Percentiles rank a stretch among this genome's conserved stretches.
Conservation (phyloP, 805 yeast species). For the Ogataea populi-albae region DNA sequence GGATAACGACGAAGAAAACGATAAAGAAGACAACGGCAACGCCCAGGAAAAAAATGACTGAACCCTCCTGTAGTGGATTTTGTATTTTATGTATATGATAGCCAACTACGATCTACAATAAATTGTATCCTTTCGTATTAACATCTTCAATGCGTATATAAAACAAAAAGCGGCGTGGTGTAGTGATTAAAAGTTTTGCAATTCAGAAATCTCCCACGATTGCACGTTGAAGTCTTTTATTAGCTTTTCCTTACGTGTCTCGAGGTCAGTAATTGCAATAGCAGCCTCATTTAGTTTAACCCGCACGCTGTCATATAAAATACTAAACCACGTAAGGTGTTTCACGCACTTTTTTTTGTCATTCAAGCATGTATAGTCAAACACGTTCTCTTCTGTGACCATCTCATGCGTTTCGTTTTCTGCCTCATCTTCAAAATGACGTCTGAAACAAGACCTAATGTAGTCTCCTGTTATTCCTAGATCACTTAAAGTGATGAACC, state of each 20-base stretch:
- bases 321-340: conserved; percentile 40
- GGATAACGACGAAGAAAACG: conserved; percentile 28
- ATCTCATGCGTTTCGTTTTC: background rate
- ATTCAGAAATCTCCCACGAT: conserved; percentile 31
- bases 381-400: conserved; percentile 15
- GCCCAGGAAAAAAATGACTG: too few species aligned
- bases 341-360: conserved; percentile 56
- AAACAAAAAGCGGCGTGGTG: too few species aligned
- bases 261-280: conserved; percentile 17
- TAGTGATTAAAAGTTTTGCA: background rate
- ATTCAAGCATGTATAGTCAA: conserved; percentile 40
- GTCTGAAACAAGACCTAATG: conserved; percentile 15
- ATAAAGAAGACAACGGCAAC: conserved; percentile 30
- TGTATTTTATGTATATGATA: too few species aligned
- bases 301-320: conserved; percentile 36
- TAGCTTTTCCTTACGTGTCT: conserved; percentile 29
- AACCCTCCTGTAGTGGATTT: too few species aligned
- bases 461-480: conserved; percentile 8
- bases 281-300: conserved; percentile 30
- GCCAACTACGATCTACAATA: too few species aligned
- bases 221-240: conserved; percentile 38
- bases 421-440: background rate
- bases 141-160: too few species aligned
- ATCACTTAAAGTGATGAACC: conserved; percentile 9
- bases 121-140: too few species aligned